Conservation (phyloP, 2,329 filamentous ascomycete species). For the Talaromyces marneffei region DNA sequence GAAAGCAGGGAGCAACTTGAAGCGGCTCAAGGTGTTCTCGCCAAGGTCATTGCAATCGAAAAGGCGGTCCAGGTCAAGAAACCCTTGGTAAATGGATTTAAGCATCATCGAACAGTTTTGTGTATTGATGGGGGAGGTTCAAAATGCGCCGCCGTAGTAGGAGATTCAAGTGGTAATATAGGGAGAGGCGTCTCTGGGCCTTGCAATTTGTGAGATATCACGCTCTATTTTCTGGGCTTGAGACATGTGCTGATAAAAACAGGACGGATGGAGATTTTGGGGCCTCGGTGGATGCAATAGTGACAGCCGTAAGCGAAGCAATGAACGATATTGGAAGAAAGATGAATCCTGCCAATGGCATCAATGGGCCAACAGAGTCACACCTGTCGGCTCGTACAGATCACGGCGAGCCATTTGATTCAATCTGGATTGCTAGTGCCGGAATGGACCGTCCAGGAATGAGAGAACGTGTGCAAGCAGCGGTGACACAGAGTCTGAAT, state of each 20-base stretch:
- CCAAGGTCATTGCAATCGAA: constrained; percentile 16
- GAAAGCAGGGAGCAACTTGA: constrained; percentile 21
- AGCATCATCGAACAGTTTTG: constrained; percentile 19
- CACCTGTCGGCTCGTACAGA: background rate
- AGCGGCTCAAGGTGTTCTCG: constrained; percentile 22
- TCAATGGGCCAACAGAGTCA: background rate
- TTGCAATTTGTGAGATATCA: constrained; percentile 34
- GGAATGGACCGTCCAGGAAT: constrained; percentile 36
- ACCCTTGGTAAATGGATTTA: background rate
- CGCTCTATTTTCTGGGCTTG: background rate
- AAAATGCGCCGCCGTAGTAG: constrained; percentile 38
- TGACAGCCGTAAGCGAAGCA: constrained; percentile 18
- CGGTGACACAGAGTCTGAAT: constrained; percentile 26
- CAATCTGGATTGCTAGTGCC: constrained; percentile 38
- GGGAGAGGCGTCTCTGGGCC: constrained; percentile 31
- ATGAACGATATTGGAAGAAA: constrained; percentile 13
- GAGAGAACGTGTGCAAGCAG: constrained; percentile 21
- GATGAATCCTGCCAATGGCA: background rate
- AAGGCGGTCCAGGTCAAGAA: constrained; percentile 12
- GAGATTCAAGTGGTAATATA: constrained; percentile 21
- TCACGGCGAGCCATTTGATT: constrained; percentile 18
- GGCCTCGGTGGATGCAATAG: constrained; percentile 24
- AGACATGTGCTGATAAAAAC: background rate
- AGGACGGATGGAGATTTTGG: constrained; percentile 21
- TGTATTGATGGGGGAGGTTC: constrained; percentile 42